phyloP scores from a whole-genome alignment of 2,329 filamentous ascomycete species.

The Ophiognomonia clavigignenti-juglandacearum region DNA sequence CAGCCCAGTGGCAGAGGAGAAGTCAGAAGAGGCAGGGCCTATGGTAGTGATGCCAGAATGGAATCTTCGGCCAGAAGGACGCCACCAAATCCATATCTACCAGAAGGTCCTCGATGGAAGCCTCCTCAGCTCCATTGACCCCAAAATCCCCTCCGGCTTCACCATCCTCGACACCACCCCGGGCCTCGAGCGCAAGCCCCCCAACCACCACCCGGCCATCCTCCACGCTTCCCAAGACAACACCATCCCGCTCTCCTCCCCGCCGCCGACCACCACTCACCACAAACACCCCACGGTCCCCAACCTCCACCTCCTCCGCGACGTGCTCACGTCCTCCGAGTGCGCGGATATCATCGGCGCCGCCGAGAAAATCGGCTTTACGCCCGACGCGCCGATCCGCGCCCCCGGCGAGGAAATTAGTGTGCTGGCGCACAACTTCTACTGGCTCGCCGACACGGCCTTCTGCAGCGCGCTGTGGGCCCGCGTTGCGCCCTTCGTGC shows the following conservation, averaged over 20 bases:
- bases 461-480: slow-evolving; percentile 62
- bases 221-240: slow-evolving; percentile 57
- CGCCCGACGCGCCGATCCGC: slow-evolving; percentile 62
- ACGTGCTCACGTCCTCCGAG: slow-evolving; percentile 56
- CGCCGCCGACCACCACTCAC: slow-evolving; percentile 41
- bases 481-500: slow-evolving; percentile 55
- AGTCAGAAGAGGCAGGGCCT: slow-evolving; percentile 24
- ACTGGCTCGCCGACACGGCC: slow-evolving; percentile 61
- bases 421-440: slow-evolving; percentile 68
- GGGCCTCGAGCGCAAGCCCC: slow-evolving; percentile 57
- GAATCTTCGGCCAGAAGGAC: slow-evolving; percentile 46
- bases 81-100: slow-evolving; percentile 41
- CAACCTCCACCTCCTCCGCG: slow-evolving; percentile 52
- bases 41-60: slow-evolving; percentile 57
- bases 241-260: slow-evolving; percentile 44
- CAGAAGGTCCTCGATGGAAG: slow-evolving; percentile 54
- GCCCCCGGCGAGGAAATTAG: slow-evolving; percentile 61
- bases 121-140: slow-evolving; percentile 39
- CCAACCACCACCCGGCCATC: slow-evolving; percentile 62
- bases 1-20: slow-evolving; percentile 20
- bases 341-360: slow-evolving; percentile 64
- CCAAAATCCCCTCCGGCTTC: slow-evolving; percentile 27
- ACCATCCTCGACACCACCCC: slow-evolving; percentile 58
- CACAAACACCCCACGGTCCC: slow-evolving; percentile 60
- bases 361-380: slow-evolving; percentile 59